Base-by-base conservation (phyloP, 2,329 filamentous ascomycete species). In the Ceratocystis harringtonii region DNA sequence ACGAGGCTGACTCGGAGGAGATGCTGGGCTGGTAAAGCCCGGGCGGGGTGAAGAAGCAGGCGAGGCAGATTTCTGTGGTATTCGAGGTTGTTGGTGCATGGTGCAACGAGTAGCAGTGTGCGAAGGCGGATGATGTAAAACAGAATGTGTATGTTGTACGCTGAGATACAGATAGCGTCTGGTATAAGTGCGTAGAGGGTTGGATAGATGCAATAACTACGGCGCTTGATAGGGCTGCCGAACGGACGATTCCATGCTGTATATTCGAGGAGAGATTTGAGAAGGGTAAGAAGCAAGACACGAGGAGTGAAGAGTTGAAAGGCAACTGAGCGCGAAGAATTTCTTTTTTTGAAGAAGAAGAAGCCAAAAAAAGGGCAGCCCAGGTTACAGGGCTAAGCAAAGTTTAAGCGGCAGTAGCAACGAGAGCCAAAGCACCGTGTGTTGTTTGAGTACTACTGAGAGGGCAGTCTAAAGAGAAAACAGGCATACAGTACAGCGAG, bases 21-120 rank as follows among this genome's bases (percentile, higher is more conserved):
- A 41, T 28, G 17, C 52, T 50, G 61, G 61, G 55, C 30, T 58
- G 28, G 55, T 12, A 45, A 43, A 64, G 22, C 43, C 48, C 50
- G 60, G 58, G 41, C 12, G 61, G 19, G 43, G 58, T 41, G 58
- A 55, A 44, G 63, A 86, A 71, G 86, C 86, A 68, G 90, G 86
- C 68, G 89, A 90, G 68, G 87, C 82, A 72, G 84, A 82, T 74
- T 85, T 82, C 69, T 88, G 87, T 70, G 87, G 83, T 68, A 85
- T 83, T 71, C 92, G 86, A 71, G 89, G 86, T 77, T 92, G 89
- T 77, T 95, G 92, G 83, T 96, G 91, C 92, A 96, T 96, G 63
- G 61, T 70, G 68, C 55, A 45, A 30, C 55, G 63, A 17, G 22
- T 5, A 15, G 17, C n/a, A 43, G 32, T 19, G 22, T 45, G 43